A percentile compares a stretch with the other conserved stretches of the same genome.
These are phyloP conservation scores for Melaleuca alternifolia DNA, from an alignment of 345 rosid species.

Conservation along the genomic window DNA sequence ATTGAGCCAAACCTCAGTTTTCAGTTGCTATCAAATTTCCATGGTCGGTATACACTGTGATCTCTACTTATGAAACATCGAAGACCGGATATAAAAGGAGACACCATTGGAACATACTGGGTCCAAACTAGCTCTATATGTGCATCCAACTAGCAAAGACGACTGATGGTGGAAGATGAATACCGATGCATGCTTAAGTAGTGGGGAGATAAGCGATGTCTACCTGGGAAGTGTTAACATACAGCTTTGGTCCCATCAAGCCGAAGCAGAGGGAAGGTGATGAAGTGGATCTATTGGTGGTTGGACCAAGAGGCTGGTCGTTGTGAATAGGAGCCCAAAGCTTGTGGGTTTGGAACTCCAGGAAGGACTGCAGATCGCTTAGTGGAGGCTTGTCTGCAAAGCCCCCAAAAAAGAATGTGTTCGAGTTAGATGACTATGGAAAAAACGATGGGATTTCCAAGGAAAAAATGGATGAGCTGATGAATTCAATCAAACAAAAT, in stretches of 20 bases:
- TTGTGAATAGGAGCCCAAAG: slow-evolving; percentile 89
- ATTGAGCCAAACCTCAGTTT: background rate
- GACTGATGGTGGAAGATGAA: background rate
- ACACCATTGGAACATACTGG: background rate
- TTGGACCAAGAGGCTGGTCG: slow-evolving; percentile 76
- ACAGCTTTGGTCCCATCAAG: slow-evolving; percentile 82
- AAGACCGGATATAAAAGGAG: background rate
- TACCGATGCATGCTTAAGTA: background rate
- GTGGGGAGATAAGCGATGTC: background rate
- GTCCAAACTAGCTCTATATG: background rate
- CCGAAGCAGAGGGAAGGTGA: slow-evolving; percentile 58
- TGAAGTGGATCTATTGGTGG: slow-evolving; percentile 41
- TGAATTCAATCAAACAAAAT: background rate
- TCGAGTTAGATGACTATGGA: background rate
- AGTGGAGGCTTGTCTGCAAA: slow-evolving; percentile 80
- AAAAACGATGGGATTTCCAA: background rate
- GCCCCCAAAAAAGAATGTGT: background rate
- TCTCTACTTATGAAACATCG: background rate
- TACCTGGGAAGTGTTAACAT: slow-evolving; percentile 74
- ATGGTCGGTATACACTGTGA: background rate
- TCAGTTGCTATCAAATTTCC: background rate
- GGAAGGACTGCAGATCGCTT: slow-evolving; percentile 56
- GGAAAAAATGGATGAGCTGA: background rate
- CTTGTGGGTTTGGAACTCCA: slow-evolving; percentile 70
- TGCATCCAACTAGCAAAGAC: background rate